These are phyloP conservation scores for Backusella psychrophila DNA, from an alignment of 192 early-diverging fungal species.

Conservation along the genomic window DNA sequence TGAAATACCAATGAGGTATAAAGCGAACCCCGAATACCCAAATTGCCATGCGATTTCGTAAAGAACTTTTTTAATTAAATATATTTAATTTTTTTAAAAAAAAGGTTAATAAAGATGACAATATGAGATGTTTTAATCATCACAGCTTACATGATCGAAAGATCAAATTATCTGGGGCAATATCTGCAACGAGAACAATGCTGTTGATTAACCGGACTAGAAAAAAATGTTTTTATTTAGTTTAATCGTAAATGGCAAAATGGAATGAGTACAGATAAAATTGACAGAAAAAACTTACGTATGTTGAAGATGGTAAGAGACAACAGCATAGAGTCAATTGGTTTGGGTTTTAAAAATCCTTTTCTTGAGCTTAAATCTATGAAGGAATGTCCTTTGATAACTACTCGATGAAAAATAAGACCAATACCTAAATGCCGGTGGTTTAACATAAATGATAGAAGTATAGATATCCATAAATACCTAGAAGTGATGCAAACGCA, in stretches of 20 bases:
- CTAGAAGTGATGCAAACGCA: slow-evolving; percentile 11
- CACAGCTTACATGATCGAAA: slow-evolving; percentile 18
- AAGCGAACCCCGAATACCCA: slow-evolving; percentile 19
- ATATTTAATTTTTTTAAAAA: too few relatives aligned
- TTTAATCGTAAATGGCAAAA: too few relatives aligned
- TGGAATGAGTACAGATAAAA: too few relatives aligned
- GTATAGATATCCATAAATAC: neutral
- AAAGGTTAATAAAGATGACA: too few relatives aligned
- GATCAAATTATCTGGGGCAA: slow-evolving; percentile 22
- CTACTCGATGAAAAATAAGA: neutral
- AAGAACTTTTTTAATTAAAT: neutral
- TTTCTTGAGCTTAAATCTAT: neutral
- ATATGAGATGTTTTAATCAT: neutral
- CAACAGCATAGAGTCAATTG: neutral
- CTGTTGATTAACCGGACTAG: slow-evolving; percentile 18
- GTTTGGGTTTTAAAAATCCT: neutral
- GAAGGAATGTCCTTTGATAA: neutral
- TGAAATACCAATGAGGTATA: slow-evolving; percentile 31
- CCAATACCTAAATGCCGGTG: neutral
- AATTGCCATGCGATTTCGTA: slow-evolving; percentile 31
- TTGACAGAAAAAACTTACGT: too few relatives aligned
- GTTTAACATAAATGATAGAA: too few relatives aligned
- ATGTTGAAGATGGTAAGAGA: neutral
- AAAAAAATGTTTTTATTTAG: neutral
- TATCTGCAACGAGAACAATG: slow-evolving; percentile 19